Evolutionary conservation across 139 green algal genomes (phyloP).

Genomic region (Tetradesmus lagerheimii): DNA sequence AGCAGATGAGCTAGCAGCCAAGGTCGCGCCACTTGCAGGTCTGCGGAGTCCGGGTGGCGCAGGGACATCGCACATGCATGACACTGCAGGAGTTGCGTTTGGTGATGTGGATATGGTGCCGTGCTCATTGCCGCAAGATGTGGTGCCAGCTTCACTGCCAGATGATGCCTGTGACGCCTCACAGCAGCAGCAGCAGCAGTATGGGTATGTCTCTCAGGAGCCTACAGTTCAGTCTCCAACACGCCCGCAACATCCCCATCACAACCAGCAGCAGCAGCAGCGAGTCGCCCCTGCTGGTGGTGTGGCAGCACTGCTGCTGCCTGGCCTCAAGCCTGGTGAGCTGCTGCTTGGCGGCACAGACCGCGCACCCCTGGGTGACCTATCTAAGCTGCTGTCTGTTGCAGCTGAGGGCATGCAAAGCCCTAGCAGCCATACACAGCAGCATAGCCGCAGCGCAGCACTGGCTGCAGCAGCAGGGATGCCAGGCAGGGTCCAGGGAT

Average conservation of each 20-base stretch:
- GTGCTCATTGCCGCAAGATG: not conserved
- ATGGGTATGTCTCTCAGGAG: not conserved
- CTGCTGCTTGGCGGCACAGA: not conserved
- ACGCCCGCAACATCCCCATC: not conserved
- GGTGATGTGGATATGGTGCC: slow-evolving; percentile 32
- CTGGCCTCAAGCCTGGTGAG: not conserved
- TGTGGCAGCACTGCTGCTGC: not conserved
- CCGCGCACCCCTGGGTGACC: not conserved
- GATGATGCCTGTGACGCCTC: not conserved
- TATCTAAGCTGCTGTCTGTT: slow-evolving; percentile 7
- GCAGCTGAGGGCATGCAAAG: not conserved
- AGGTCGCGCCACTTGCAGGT: not conserved
- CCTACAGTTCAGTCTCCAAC: not conserved
- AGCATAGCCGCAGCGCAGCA: not conserved
- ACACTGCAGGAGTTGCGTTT: not conserved
- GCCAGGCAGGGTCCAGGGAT: not conserved
- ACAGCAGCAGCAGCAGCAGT: slow-evolving; percentile 11
- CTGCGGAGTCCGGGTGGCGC: not conserved
- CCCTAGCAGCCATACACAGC: not conserved
- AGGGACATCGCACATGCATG: not conserved
- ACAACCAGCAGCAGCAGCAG: slow-evolving; percentile 22
- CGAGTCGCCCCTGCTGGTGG: not conserved
- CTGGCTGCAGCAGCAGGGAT: slow-evolving; percentile 26
- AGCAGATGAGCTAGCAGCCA: not conserved
- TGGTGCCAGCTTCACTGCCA: not conserved